Evolutionary conservation across 139 green algal genomes (phyloP).

Genomic region (Eudorina sp.): DNA sequence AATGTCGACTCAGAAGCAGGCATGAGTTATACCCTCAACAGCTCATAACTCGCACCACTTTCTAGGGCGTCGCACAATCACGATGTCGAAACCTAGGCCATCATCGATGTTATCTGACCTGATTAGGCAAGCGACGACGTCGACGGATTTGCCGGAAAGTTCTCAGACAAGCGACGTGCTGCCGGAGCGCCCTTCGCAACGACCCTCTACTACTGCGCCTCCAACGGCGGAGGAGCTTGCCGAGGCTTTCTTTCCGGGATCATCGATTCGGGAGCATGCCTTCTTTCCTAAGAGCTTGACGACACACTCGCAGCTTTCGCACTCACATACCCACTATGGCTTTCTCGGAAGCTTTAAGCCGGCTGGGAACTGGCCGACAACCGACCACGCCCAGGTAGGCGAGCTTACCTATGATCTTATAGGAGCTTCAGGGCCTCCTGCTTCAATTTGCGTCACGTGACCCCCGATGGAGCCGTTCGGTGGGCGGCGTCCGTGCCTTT

Average conservation of each 20-base stretch:
- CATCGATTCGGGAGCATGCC: not conserved
- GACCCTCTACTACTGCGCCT: not conserved
- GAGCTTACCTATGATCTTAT: too few relatives aligned
- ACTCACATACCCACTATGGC: not conserved
- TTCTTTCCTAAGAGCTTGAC: conserved; percentile 37
- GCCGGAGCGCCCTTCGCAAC: not conserved
- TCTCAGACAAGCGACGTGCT: not conserved
- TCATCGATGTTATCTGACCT: conserved; percentile 7
- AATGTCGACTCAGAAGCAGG: too few relatives aligned
- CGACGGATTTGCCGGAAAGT: not conserved
- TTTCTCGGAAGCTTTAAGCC: not conserved
- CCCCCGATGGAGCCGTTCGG: too few relatives aligned
- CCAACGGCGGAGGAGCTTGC: conserved; percentile 23
- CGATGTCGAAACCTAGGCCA: conserved; percentile 12
- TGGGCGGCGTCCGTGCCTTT: too few relatives aligned
- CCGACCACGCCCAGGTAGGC: not conserved
- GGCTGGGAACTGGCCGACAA: not conserved
- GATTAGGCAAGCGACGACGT: conserved; percentile 1
- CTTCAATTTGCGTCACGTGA: not conserved
- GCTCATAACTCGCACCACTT: too few relatives aligned
- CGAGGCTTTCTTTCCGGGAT: conserved; percentile 36
- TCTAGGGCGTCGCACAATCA: not conserved
- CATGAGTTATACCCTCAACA: not conserved
- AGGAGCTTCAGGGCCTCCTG: not conserved
- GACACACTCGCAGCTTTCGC: not conserved